Conservation (phyloP, 306 rosid genomes). For the Vigna angularis region DNA sequence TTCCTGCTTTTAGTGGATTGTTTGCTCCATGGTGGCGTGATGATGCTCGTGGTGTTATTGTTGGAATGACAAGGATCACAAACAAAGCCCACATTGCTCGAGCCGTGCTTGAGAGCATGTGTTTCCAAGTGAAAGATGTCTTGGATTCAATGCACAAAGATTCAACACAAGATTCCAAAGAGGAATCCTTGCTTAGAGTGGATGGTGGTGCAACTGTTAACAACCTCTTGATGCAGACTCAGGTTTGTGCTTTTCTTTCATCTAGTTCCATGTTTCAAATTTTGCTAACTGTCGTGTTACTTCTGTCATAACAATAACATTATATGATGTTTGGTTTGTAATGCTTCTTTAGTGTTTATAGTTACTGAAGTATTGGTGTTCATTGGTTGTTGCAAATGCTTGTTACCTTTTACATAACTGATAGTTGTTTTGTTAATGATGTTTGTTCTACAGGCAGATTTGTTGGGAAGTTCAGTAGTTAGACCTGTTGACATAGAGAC, state of each 20-base stretch:
- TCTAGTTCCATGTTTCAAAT: background rate
- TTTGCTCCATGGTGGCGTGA: conserved; percentile 99
- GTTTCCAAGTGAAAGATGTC: conserved; percentile 91
- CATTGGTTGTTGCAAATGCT: conserved; percentile 13
- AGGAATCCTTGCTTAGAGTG: conserved; percentile 71
- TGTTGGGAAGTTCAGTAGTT: conserved; percentile 72
- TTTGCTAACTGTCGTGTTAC: too few species aligned
- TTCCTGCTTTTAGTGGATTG: conserved; percentile 91
- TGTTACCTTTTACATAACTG: conserved; percentile 4
- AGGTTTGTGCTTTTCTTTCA: conserved; percentile 61
- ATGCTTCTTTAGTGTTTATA: background rate
- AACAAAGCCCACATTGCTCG: conserved; percentile 86
- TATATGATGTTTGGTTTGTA: background rate
- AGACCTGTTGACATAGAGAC: conserved; percentile 92
- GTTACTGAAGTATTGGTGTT: conserved; percentile 17
- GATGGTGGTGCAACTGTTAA: conserved; percentile 94
- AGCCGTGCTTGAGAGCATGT: conserved; percentile 93
- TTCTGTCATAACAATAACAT: background rate
- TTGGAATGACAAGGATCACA: conserved; percentile 86
- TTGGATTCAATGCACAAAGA: conserved; percentile 89
- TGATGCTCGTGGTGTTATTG: conserved; percentile 89
- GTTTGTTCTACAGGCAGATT: conserved; percentile 68
- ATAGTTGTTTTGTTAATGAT: conserved; percentile 15
- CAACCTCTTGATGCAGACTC: conserved; percentile 87
- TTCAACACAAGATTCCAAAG: conserved; percentile 44